Evolutionary conservation across 441 rosid species (phyloP).

Genomic region (Adansonia gregorii): DNA sequence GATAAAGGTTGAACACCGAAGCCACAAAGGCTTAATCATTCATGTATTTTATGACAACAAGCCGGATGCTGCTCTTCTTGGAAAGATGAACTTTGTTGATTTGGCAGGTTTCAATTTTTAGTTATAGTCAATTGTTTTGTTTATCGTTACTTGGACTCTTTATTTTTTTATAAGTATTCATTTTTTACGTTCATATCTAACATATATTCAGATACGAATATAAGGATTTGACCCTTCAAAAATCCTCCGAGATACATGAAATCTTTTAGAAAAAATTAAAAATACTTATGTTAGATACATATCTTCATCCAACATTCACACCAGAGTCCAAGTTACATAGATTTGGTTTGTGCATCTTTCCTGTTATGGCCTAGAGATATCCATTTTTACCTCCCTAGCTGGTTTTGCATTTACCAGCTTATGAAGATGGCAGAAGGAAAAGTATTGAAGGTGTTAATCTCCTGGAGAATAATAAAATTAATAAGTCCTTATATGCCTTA

Average conservation of each 20-base stretch:
- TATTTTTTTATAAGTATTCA: no score
- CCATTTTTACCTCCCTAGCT: not conserved
- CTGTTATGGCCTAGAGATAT: not conserved
- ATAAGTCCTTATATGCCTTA: constrained; percentile 67
- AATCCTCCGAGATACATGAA: no score
- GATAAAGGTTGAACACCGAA: constrained; percentile 35
- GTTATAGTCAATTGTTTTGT: not conserved
- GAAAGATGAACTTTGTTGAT: constrained; percentile 78
- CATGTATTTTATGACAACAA: constrained; percentile 35
- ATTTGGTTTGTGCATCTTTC: not conserved
- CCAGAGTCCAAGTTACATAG: no score
- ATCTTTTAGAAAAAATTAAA: no score
- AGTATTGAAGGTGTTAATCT: constrained; percentile 39
- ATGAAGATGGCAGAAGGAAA: constrained; percentile 61
- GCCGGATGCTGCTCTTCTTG: constrained; percentile 27
- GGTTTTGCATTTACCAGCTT: constrained; percentile 49
- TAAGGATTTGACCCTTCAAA: no score
- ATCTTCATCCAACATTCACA: no score
- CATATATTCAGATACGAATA: no score
- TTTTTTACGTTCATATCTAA: no score
- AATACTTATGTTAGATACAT: no score
- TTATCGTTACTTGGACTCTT: no score
- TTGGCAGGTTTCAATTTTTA: constrained; percentile 58
- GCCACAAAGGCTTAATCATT: constrained; percentile 63
- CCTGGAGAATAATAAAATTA: constrained; percentile 50